Percentiles rank a stretch among this genome's conserved stretches.
phyloP scores from a whole-genome alignment of 202 grass and related monocot genomes.

The Musa balbisiana region DNA sequence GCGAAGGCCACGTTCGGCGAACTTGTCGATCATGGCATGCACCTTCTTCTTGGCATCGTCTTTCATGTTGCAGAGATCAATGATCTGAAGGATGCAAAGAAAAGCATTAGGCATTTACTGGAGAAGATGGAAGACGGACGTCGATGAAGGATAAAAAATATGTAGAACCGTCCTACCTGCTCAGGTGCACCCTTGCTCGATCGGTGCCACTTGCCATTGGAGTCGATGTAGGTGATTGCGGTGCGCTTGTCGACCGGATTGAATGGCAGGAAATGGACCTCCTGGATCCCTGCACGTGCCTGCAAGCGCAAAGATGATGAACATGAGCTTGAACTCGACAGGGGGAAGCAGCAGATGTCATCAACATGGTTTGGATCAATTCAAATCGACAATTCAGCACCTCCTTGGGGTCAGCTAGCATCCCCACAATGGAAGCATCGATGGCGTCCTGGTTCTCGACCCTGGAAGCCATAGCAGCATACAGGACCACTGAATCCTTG shows the following conservation, averaged over 20 bases:
- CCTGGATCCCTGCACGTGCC: constrained; percentile 67
- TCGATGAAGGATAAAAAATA: not conserved
- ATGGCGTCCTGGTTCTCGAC: constrained; percentile 98
- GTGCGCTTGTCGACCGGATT: constrained; percentile 91
- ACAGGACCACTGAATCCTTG: constrained; percentile 72
- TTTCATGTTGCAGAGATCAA: constrained; percentile 66
- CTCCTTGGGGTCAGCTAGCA: constrained; percentile 78
- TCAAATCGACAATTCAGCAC: not conserved
- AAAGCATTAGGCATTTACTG: not conserved
- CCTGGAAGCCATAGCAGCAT: constrained; percentile 60
- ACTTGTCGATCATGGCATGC: constrained; percentile 46
- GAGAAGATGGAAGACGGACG: not conserved
- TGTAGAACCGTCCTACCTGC: constrained; percentile 14
- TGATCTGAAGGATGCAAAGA: constrained; percentile 31
- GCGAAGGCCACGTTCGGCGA: constrained; percentile 68
- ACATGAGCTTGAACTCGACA: not conserved
- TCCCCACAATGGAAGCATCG: constrained; percentile 75
- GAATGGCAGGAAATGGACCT: constrained; percentile 88
- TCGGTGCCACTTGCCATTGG: constrained; percentile 66
- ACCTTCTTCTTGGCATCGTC: constrained; percentile 51
- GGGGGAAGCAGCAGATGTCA: not conserved
- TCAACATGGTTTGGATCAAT: no score
- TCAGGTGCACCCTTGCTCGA: constrained; percentile 82
- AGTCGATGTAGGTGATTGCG: constrained; percentile 80
- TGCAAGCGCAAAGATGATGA: not conserved